Evolutionary conservation across 345 rosid genomes (phyloP).

Genomic region (Gynandropsis gynandra): DNA sequence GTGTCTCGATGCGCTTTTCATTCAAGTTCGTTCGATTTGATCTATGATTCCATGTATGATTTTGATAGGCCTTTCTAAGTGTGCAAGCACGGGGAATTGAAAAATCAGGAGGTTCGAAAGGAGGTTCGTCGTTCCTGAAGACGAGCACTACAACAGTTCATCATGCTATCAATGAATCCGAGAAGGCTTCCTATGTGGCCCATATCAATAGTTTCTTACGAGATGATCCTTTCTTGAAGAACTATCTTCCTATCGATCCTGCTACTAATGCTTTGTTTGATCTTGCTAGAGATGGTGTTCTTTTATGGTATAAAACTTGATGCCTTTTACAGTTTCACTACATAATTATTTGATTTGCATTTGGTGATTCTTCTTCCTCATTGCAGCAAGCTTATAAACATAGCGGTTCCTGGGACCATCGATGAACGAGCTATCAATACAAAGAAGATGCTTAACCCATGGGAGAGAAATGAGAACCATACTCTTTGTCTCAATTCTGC

Average conservation of each 20-base stretch:
- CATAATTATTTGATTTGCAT: neutral
- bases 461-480: conserved; percentile 99
- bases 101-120: conserved; percentile 45
- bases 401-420: conserved; percentile 96
- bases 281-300: conserved; percentile 85
- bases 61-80: conserved; percentile 53
- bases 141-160: conserved; percentile 82
- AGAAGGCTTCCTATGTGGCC: conserved; percentile 87
- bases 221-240: conserved; percentile 79
- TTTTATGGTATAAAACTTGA: conserved; percentile 59
- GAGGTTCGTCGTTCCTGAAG: conserved; percentile 69
- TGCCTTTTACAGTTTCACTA: neutral
- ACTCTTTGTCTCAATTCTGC: conserved; percentile 97
- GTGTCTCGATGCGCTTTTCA: neutral
- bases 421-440: conserved; percentile 98
- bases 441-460: conserved; percentile 68
- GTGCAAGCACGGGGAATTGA: conserved; percentile 57
- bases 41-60: neutral
- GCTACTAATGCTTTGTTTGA: conserved; percentile 74
- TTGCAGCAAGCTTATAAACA: conserved; percentile 91
- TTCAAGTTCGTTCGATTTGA: neutral
- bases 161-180: conserved; percentile 78
- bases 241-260: conserved; percentile 76
- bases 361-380: conserved; percentile 21
- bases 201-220: conserved; percentile 74